Percentiles rank a stretch among this genome's conserved stretches.
These are phyloP conservation scores for Aspergillus asperescens DNA, from an alignment of 495 filamentous ascomycete species.

Conservation along the genomic window DNA sequence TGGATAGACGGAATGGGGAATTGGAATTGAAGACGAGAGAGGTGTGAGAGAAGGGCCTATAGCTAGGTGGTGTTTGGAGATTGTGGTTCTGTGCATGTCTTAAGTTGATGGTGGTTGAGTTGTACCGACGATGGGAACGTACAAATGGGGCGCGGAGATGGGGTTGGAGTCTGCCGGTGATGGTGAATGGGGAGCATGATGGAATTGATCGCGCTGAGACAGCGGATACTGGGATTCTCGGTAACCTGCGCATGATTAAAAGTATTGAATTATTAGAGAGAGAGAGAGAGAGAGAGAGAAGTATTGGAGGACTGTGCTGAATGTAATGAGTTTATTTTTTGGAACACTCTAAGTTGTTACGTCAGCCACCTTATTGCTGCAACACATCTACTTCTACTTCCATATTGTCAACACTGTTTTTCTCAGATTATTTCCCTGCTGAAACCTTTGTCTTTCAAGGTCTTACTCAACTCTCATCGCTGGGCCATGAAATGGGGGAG, in stretches of 20 bases:
- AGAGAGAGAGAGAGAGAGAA: not conserved
- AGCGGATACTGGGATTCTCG: not conserved
- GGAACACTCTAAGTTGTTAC: too few relatives aligned
- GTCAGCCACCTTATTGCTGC: too few relatives aligned
- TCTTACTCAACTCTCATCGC: too few relatives aligned
- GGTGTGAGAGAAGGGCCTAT: not conserved
- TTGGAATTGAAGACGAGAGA: not conserved
- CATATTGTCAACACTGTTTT: too few relatives aligned
- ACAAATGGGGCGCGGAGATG: not conserved
- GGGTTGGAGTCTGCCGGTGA: not conserved
- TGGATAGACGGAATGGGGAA: slow-evolving; percentile 3
- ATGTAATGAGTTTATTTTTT: too few relatives aligned
- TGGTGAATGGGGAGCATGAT: not conserved
- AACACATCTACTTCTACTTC: too few relatives aligned
- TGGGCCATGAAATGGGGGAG: too few relatives aligned
- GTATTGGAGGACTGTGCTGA: too few relatives aligned
- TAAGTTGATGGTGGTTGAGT: not conserved
- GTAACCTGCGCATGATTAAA: not conserved
- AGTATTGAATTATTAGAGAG: too few relatives aligned
- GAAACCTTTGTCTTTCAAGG: too few relatives aligned
- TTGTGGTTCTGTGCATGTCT: not conserved
- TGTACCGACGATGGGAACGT: not conserved
- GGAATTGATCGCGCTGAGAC: not conserved
- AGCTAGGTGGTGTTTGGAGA: not conserved
- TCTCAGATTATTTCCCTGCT: too few relatives aligned